Evolutionary conservation across 371 early-diverging fungal genomes (phyloP).

Genomic region (Rhizopus microsporus): DNA sequence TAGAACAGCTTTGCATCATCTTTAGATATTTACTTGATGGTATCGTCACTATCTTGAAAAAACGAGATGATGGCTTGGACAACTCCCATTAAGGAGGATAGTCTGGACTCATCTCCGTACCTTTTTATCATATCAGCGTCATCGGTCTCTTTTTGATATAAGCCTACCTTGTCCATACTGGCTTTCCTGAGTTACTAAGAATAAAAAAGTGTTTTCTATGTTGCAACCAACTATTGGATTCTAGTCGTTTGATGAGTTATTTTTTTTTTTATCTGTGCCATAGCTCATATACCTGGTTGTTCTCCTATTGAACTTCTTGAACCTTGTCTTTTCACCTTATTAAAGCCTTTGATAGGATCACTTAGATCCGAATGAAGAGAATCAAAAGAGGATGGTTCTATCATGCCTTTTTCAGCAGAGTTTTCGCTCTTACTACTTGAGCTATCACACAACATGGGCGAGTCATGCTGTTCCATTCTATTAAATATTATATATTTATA

Average conservation of each 20-base stretch:
- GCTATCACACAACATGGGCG: background rate
- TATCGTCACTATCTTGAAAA: slow-evolving; percentile 81
- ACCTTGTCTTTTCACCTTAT: slow-evolving; percentile 42
- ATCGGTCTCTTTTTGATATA: background rate
- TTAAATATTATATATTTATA: background rate
- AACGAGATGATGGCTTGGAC: slow-evolving; percentile 91
- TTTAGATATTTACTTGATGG: slow-evolving; percentile 56
- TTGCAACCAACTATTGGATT: slow-evolving; percentile 50
- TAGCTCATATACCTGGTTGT: slow-evolving; percentile 8
- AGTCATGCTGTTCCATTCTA: background rate
- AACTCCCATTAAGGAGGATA: slow-evolving; percentile 88
- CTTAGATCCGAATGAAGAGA: slow-evolving; percentile 43
- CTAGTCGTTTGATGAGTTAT: slow-evolving; percentile 8
- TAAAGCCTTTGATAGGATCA: slow-evolving; percentile 36
- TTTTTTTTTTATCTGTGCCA: slow-evolving; percentile 8
- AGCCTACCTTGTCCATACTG: slow-evolving; percentile 72
- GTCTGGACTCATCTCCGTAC: slow-evolving; percentile 89
- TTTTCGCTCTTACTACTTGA: background rate
- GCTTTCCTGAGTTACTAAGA: slow-evolving; percentile 86
- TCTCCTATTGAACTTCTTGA: slow-evolving; percentile 37
- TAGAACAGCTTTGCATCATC: background rate
- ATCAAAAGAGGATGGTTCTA: slow-evolving; percentile 27
- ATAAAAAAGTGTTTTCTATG: slow-evolving; percentile 84
- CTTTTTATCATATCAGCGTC: slow-evolving; percentile 30
- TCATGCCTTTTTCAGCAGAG: background rate